A percentile compares a stretch with the other conserved stretches of the same genome.
These are phyloP conservation scores for Panicum virgatum DNA, from an alignment of 202 grass and related monocot species.

Conservation along the genomic window DNA sequence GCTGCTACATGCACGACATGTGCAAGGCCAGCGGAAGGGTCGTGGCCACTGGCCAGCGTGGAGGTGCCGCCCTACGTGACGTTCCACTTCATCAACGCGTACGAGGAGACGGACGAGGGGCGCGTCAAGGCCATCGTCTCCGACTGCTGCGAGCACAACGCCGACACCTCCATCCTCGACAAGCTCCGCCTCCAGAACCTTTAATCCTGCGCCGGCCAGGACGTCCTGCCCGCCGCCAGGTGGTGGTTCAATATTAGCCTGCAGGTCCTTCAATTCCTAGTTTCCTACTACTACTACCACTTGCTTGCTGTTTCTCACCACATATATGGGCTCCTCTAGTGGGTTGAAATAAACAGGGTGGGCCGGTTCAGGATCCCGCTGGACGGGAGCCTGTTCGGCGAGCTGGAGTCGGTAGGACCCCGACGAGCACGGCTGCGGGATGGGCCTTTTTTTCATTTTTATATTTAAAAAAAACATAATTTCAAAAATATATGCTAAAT, in stretches of 20 bases:
- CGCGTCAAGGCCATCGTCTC: conserved; percentile 72
- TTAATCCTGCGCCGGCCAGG: conserved; percentile 48
- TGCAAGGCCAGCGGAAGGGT: conserved; percentile 93
- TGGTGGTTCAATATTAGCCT: too few species aligned
- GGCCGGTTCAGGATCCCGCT: conserved; percentile 90
- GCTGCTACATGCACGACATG: conserved; percentile 96
- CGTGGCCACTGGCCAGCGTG: conserved; percentile 87
- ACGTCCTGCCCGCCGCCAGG: conserved; percentile 91
- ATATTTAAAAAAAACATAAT: too few species aligned
- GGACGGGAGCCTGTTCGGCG: conserved; percentile 76
- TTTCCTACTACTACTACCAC: too few species aligned
- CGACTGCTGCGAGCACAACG: conserved; percentile 97
- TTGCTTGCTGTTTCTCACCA: too few species aligned
- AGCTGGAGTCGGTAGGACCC: conserved; percentile 72
- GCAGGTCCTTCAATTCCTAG: too few species aligned
- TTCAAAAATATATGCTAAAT: too few species aligned
- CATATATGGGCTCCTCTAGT: background rate
- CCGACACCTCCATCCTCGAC: conserved; percentile 80
- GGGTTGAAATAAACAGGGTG: conserved; percentile 42
- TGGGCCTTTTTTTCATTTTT: too few species aligned
- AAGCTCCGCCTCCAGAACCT: conserved; percentile 84
- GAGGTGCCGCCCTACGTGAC: conserved; percentile 95
- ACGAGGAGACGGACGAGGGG: conserved; percentile 78
- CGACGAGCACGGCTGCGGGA: conserved; percentile 90
- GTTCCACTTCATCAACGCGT: conserved; percentile 99